Conservation (phyloP, 2,329 filamentous ascomycete species). For the Camillea tinctor region DNA sequence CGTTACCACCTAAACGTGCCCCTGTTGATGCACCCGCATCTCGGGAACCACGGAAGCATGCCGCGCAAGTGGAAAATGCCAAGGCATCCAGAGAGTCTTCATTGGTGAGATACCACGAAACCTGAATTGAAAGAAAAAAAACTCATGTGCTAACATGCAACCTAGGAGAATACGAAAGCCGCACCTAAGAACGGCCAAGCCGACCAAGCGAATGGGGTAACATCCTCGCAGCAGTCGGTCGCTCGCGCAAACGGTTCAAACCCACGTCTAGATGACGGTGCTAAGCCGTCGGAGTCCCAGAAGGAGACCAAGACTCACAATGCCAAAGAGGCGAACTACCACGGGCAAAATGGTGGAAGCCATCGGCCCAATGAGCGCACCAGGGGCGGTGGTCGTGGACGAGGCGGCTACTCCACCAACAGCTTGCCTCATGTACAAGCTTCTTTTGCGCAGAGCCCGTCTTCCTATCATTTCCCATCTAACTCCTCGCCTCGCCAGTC, state of each 20-base stretch:
- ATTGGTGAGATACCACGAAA: conserved; percentile 35
- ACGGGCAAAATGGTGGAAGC: conserved; percentile 20
- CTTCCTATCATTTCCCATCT: conserved; percentile 19
- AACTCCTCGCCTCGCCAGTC: conserved; percentile 17
- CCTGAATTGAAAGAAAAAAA: not conserved
- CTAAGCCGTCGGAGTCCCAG: conserved; percentile 17
- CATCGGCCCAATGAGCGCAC: conserved; percentile 39
- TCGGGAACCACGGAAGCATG: conserved; percentile 48
- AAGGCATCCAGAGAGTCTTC: conserved; percentile 39
- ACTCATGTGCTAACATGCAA: not conserved
- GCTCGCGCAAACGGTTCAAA: conserved; percentile 11
- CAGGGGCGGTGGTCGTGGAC: conserved; percentile 46
- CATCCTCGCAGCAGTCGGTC: conserved; percentile 8
- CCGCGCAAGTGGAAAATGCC: conserved; percentile 39
- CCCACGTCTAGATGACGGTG: conserved; percentile 21
- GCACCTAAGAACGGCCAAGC: conserved; percentile 14
- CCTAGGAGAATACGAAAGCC: not conserved
- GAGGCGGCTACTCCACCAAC: conserved; percentile 37
- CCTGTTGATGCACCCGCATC: conserved; percentile 40
- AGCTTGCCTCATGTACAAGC: conserved; percentile 25
- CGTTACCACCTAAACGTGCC: conserved; percentile 43
- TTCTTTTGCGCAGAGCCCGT: conserved; percentile 16
- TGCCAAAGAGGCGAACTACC: conserved; percentile 20
- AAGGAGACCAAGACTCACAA: conserved; percentile 19
- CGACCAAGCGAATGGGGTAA: conserved; percentile 15